Base-by-base conservation (phyloP, 139 green algal genomes). In the Gonium pectorale region DNA sequence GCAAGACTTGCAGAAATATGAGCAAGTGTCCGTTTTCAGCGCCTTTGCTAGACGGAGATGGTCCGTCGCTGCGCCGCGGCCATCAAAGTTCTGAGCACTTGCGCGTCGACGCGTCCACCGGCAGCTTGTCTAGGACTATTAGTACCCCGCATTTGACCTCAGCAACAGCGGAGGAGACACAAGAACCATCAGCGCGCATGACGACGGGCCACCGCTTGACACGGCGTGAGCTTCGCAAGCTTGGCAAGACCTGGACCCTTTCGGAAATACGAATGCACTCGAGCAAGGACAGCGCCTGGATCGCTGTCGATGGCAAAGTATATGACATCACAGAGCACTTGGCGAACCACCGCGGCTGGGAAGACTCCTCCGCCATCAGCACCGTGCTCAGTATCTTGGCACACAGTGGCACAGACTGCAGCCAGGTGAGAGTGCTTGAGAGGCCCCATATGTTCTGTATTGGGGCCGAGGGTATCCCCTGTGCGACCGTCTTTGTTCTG, bases 301-400 rank as follows among this genome's bases (percentile, higher is more conserved):
- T 90, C 33, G 81, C 49, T 22, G 75, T 90, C 8, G 82, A 90
- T 68, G 87, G 87, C n/a, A 72, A 67, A 11, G 83, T 87, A 22
- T 90, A 88, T 51, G 87, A 90, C 78, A 88, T 90, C 60, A 88
- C 81, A 0, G 81, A 90, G 62, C 87, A 90, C 77, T 59, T 90
- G 24, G 44, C 87, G 26, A 75, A 88, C 51, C 86, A 90, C 52
- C 72, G 38, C 2, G 86, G 86, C n/a, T 90, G 86, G 86, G 43
- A 73, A 8, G 67, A 67, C 37, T 54, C 5, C 37, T 41, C 71
- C 29, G 81, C 37, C 26, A 75, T 88, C 26, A 72, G 77, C 29
- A 90, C 87, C 17, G 49, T 77, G 3, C 77, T 90, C 0, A 87
- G 77, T 22, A 90, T 90, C 51, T 60, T 90, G 31, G 81, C 87